Evolutionary conservation across 2,329 filamentous ascomycete species (phyloP).

Genomic region (Colletotrichum tofieldiae): DNA sequence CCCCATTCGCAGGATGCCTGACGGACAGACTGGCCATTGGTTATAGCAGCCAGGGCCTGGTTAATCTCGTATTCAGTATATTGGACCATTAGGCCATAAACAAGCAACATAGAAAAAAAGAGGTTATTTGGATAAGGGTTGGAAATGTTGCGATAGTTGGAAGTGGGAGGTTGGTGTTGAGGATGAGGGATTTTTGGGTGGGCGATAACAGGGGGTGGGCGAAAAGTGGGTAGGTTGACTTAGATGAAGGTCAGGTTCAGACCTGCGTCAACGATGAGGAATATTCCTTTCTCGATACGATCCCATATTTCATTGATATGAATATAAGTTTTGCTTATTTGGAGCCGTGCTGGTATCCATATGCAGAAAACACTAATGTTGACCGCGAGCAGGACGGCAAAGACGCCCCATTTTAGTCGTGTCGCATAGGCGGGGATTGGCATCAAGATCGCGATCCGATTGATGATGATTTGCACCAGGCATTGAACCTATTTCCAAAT

Average conservation of each 20-base stretch:
- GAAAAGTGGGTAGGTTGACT: too few relatives aligned
- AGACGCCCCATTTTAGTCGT: conserved; percentile 61
- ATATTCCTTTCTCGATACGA: conserved; percentile 63
- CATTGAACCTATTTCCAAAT: conserved; percentile 54
- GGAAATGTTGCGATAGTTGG: too few relatives aligned
- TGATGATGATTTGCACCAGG: conserved; percentile 68
- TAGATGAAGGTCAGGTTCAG: conserved; percentile 65
- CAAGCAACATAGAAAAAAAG: too few relatives aligned
- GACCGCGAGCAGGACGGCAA: conserved; percentile 58
- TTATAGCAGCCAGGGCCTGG: too few relatives aligned
- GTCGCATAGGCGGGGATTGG: conserved; percentile 54
- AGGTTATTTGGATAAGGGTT: too few relatives aligned
- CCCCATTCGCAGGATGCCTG: too few relatives aligned
- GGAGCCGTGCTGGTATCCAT: conserved; percentile 65
- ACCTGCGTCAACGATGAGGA: conserved; percentile 60
- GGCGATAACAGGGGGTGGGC: too few relatives aligned
- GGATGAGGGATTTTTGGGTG: too few relatives aligned
- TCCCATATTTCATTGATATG: conserved; percentile 65
- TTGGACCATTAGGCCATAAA: too few relatives aligned
- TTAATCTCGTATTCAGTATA: too few relatives aligned
- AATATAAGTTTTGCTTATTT: conserved; percentile 57
- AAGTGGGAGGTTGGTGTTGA: too few relatives aligned
- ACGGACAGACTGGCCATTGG: too few relatives aligned
- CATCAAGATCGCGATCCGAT: conserved; percentile 63
- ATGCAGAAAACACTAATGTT: conserved; percentile 66